Evolutionary conservation across 371 early-diverging fungal genomes (phyloP), one percentile per base, ranked within the genome.

Genomic region (Syncephalis plumigaleata): DNA sequence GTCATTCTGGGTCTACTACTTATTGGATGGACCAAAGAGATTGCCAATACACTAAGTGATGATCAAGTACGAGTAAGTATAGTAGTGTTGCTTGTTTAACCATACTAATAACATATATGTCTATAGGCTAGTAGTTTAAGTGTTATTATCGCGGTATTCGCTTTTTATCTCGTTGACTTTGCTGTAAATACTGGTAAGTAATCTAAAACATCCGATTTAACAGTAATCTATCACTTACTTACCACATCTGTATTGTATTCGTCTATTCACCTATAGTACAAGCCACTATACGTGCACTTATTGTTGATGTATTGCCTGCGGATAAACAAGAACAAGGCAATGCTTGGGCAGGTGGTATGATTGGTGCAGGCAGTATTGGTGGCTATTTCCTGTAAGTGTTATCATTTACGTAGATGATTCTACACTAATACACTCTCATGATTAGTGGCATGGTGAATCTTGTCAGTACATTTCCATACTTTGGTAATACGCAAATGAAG

Each of bases 341-440:
- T 15, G 84, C 91, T 1, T 90, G 87, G 86, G 91, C 89, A 1
- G 81, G 85, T n/a, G 70, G 82, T 22, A 86, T 93, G 81, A 75
- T 87, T 47, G 87, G 87, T 0, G 36, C 88, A 3, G 96, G 93
- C 3, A 91, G 80, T 49, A 77, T 87, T 2, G 59, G 73, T 2
- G 93, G 93, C 0, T 91, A 88, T 52, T 79, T 86, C 46, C 77
- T 83, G 81, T 64, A 63, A 44, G 66, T 25, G n/a, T 16, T 8
- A 26, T 15, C 24, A 42, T 37, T 47, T 9, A 39, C n/a, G 24
- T 21, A 38, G 4, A 15, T 21, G 21, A n/a, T 38, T 20, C 17
- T 17, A 42, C 31, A 45, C 23, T 9, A 36, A 16, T 38, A 17
- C 24, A 1, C 16, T 15, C 17, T 13, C 9, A 25, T 18, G 13